Base-by-base conservation (phyloP, 208 protist species). In the Leishmania tarentolae region DNA sequence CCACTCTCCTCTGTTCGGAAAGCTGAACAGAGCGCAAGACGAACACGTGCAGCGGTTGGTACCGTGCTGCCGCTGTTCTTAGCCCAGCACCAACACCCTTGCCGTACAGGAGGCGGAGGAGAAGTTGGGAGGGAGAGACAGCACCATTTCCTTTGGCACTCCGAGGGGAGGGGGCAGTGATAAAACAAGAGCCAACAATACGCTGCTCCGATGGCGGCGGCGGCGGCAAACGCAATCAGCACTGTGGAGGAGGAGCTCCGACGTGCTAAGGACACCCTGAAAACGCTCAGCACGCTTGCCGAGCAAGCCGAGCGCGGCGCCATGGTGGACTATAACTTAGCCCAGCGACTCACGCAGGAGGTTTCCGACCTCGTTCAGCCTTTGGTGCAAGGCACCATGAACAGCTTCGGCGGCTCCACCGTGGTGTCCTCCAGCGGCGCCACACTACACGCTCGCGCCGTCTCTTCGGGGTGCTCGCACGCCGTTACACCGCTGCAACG, bases 401-500 rank as follows among this genome's bases (percentile, higher is more conserved):
- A 63, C 31, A 65, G 79, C 50, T 37, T 73, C 21, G 50, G 69
- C 46, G 77, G 80, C 83, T 81, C 79, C 9, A 82, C 76, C 3
- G 79, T 78, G 1, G 71, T 86, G 24, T 28, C 77, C 15, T 53
- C 76, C 37, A 76, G 59, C 7, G 63, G 50, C 15, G 59, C 47
- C 72, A 80, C 73, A 0, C 75, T 84, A 44, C 79, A 81, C 77
- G 65, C 74, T 19, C 80, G 83, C 40, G 59, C 63, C 2, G 65
- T 66, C 44, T 74, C 73, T 37, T 74, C 73, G 31, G 47, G 80
- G 52, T 78, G 70, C 37, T 56, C 78, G 50, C 76, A 78, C 21
- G 69, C 21, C 50, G 84, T 93, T 28, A 90, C 89, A 24, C 89
- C 91, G 42, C 79, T 95, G 35, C 92, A 97, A 74, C 82, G 85